Evolutionary conservation across 345 rosid species (phyloP).

Genomic region (Syzygium aromaticum): DNA sequence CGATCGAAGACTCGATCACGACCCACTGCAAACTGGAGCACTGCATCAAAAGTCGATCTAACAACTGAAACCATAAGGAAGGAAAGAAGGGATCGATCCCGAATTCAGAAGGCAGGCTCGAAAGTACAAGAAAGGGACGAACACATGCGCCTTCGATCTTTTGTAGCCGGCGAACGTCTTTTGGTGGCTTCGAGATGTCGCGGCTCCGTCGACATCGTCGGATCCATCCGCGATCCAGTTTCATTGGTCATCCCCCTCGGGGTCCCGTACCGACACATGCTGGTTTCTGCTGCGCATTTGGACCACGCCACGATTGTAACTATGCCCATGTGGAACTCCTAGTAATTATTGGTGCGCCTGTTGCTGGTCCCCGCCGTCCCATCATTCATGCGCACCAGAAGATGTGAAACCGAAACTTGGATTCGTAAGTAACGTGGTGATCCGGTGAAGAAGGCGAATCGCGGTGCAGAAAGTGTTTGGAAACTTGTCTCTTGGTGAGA

Average conservation of each 20-base stretch:
- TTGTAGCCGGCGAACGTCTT: neutral
- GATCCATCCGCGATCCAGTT: neutral
- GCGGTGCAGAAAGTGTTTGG: neutral
- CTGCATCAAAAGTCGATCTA: neutral
- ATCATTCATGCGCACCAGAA: neutral
- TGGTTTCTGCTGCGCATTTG: neutral
- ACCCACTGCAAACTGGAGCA: neutral
- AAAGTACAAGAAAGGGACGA: neutral
- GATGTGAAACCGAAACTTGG: neutral
- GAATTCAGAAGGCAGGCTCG: neutral
- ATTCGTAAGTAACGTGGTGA: neutral
- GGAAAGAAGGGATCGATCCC: neutral
- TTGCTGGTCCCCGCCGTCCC: neutral
- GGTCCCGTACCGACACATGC: neutral
- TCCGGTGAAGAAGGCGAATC: neutral
- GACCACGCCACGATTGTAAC: neutral
- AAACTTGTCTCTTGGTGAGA: neutral
- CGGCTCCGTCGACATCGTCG: neutral
- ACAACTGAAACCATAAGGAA: neutral
- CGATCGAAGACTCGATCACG: neutral
- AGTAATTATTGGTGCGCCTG: neutral
- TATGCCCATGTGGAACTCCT: neutral
- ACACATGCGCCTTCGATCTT: neutral
- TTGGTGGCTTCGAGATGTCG: neutral
- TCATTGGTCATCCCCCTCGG: neutral